Percentiles rank a stretch among this genome's conserved stretches.
These are phyloP conservation scores for Pyrus bretschneideri DNA, from an alignment of 306 rosid genomes.

Conservation along the genomic window DNA sequence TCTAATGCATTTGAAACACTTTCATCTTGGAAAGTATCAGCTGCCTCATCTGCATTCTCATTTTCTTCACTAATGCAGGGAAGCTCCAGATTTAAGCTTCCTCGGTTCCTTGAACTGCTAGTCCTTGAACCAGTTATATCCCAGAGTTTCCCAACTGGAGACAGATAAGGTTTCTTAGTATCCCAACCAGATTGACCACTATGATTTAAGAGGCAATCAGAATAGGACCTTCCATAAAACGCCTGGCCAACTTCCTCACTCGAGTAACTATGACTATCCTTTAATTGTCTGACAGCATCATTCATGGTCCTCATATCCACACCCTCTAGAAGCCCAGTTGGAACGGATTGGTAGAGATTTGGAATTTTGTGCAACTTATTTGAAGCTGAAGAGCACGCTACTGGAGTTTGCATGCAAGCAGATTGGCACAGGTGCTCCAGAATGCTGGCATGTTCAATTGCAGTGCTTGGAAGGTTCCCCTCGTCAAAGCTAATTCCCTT, in stretches of 20 bases:
- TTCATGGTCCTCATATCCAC: conserved; percentile 32
- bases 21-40: conserved; percentile 34
- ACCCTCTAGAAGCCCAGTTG: conserved; percentile 66
- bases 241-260: conserved; percentile 15
- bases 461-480: conserved; percentile 30
- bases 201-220: conserved; percentile 40
- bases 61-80: conserved; percentile 84
- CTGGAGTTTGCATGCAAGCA: conserved; percentile 51
- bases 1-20: conserved; percentile 19
- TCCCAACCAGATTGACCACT: conserved; percentile 32
- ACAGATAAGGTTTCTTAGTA: conserved; percentile 30
- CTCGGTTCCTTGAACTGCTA: conserved; percentile 64
- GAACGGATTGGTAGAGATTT: conserved; percentile 41
- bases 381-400: conserved; percentile 42
- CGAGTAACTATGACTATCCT: conserved; percentile 9
- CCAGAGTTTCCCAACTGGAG: conserved; percentile 75
- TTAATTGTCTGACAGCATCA: conserved; percentile 18
- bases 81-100: conserved; percentile 63
- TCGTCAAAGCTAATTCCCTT: conserved; percentile 43
- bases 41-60: conserved; percentile 62
- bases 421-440: conserved; percentile 54
- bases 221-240: conserved; percentile 38
- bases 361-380: conserved; percentile 28
- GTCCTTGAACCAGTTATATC: conserved; percentile 45
- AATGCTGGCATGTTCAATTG: conserved; percentile 42